A percentile compares a stretch with the other conserved stretches of the same genome.
phyloP scores from a whole-genome alignment of 177 flowering plant species.

The Vitis hybrid region DNA sequence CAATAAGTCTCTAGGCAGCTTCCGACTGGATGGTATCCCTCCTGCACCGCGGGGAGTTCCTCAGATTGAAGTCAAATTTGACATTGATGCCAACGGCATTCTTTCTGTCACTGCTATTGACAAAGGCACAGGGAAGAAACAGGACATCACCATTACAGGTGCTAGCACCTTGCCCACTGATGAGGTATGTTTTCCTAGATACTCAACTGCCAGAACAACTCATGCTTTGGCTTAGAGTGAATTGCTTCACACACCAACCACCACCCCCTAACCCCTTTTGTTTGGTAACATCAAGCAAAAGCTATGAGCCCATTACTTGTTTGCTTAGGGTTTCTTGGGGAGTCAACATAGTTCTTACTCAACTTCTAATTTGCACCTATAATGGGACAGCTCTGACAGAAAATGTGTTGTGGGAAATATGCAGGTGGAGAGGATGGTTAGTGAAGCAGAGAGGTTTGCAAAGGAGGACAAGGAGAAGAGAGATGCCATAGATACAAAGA shows the following conservation, averaged over 20 bases:
- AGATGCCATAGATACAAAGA: conserved; percentile 93
- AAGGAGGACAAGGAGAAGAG: conserved; percentile 94
- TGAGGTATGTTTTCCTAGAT: conserved; percentile 54
- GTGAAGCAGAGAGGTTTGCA: conserved; percentile 81
- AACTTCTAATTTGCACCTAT: no score
- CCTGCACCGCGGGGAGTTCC: conserved; percentile 99
- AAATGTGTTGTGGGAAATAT: neutral
- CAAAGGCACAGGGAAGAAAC: conserved; percentile 98
- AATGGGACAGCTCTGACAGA: no score
- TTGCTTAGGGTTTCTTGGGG: no score
- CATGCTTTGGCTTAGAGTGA: no score
- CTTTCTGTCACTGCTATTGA: conserved; percentile 88
- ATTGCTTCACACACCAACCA: no score
- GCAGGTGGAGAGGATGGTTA: conserved; percentile 87
- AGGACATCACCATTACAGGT: conserved; percentile 94
- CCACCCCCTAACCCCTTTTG: no score
- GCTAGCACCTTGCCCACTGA: conserved; percentile 91
- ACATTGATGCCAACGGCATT: conserved; percentile 94
- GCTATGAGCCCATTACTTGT: no score
- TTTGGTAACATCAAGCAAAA: no score
- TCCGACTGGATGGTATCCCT: conserved; percentile 95
- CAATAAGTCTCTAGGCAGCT: conserved; percentile 93
- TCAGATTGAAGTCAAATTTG: conserved; percentile 92
- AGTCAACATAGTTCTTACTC: no score
- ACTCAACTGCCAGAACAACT: no score